A percentile compares a stretch with the other conserved stretches of the same genome.
These are phyloP conservation scores for Silybum marianum DNA, from an alignment of 129 eudicot genomes.

Conservation along the genomic window DNA sequence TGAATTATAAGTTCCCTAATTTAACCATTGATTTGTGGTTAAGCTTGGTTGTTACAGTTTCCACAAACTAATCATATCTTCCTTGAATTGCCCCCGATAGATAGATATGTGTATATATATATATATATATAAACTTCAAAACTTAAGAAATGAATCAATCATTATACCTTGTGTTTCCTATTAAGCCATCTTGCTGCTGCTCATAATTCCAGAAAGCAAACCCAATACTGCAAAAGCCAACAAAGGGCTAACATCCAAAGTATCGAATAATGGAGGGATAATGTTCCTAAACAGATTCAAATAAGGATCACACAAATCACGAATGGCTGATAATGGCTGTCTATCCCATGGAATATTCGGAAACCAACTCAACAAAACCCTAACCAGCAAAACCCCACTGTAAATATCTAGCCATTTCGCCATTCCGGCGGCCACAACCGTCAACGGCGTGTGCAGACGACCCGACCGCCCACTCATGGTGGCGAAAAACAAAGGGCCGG, in stretches of 20 bases:
- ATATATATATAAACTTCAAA: background rate
- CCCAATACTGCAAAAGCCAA: constrained; percentile 82
- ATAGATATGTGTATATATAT: background rate
- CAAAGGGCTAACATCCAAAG: constrained; percentile 88
- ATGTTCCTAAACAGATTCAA: constrained; percentile 79
- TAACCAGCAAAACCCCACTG: constrained; percentile 77
- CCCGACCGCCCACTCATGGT: constrained; percentile 38
- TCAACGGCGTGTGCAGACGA: constrained; percentile 66
- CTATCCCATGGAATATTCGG: constrained; percentile 97
- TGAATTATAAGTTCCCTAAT: too few relatives aligned
- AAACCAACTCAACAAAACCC: constrained; percentile 97
- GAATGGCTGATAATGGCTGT: constrained; percentile 79
- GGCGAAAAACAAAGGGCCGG: constrained; percentile 74
- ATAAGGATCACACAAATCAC: constrained; percentile 91
- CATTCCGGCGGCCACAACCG: constrained; percentile 84
- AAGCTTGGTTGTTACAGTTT: too few relatives aligned
- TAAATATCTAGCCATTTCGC: constrained; percentile 85
- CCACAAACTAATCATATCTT: too few relatives aligned
- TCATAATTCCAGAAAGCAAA: constrained; percentile 44
- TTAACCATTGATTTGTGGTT: too few relatives aligned
- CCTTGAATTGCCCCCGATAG: too few relatives aligned
- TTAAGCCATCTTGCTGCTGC: constrained; percentile 30
- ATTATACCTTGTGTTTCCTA: constrained; percentile 19
- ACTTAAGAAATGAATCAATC: background rate
- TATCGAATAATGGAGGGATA: constrained; percentile 76